A percentile compares a stretch with the other conserved stretches of the same genome.
These are phyloP conservation scores for Chaetomium fimeti DNA, from an alignment of 495 filamentous ascomycete genomes.

Conservation along the genomic window DNA sequence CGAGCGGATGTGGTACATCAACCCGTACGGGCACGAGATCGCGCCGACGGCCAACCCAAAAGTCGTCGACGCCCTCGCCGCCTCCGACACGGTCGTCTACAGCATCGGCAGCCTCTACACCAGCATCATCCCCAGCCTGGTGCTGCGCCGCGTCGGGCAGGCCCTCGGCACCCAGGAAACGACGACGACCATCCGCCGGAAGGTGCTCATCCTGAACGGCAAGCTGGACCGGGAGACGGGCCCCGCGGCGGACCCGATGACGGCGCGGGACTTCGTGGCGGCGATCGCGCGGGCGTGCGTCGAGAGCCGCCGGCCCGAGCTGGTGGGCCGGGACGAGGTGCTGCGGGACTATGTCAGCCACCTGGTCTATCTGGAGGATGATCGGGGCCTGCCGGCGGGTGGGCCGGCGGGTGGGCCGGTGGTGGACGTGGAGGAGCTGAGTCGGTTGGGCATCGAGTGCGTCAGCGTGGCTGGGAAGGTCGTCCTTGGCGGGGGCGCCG, in stretches of 20 bases:
- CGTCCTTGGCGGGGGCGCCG: slow-evolving; percentile 38
- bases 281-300: slow-evolving; percentile 70
- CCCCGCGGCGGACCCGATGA: slow-evolving; percentile 56
- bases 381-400: slow-evolving; percentile 40
- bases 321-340: slow-evolving; percentile 40
- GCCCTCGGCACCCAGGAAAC: slow-evolving; percentile 40
- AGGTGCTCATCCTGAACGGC: slow-evolving; percentile 84
- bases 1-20: slow-evolving; percentile 90
- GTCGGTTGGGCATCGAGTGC: slow-evolving; percentile 67
- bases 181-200: slow-evolving; percentile 53
- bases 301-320: slow-evolving; percentile 44
- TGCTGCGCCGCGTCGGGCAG: slow-evolving; percentile 63
- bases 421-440: slow-evolving; percentile 66
- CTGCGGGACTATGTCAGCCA: slow-evolving; percentile 72
- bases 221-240: slow-evolving; percentile 84
- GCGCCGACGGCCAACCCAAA: slow-evolving; percentile 74
- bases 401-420: slow-evolving; percentile 56
- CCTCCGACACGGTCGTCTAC: slow-evolving; percentile 71
- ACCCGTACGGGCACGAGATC: slow-evolving; percentile 91
- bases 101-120: slow-evolving; percentile 90
- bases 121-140: slow-evolving; percentile 69
- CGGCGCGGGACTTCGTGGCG: slow-evolving; percentile 72
- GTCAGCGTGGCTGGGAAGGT: slow-evolving; percentile 73
- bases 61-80: slow-evolving; percentile 63
- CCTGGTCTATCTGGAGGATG: slow-evolving; percentile 68